These are phyloP conservation scores for Candida easanensis DNA, from an alignment of 805 yeast genomes.

Conservation along the genomic window DNA sequence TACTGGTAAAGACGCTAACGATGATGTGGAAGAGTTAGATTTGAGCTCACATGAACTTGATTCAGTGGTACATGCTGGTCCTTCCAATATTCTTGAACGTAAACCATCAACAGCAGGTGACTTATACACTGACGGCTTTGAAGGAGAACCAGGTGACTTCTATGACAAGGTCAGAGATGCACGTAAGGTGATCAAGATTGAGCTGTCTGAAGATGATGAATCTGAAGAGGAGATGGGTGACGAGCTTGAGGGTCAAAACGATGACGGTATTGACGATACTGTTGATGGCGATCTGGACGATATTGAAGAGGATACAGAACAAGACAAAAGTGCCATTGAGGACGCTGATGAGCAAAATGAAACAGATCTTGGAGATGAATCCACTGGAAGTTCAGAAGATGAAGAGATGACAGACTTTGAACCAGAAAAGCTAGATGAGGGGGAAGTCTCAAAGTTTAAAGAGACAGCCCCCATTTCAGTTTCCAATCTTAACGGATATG, in stretches of 20 bases:
- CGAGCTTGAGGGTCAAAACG: not conserved
- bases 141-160: slow-evolving; percentile 27
- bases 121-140: slow-evolving; percentile 31
- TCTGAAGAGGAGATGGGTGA: not conserved
- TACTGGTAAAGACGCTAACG: not conserved
- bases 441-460: not conserved
- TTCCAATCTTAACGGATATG: not conserved
- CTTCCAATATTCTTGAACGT: slow-evolving; percentile 6
- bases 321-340: not conserved
- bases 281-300: not conserved
- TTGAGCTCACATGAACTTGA: not conserved
- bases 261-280: slow-evolving; percentile 2
- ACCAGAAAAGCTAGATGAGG: not conserved
- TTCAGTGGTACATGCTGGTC: slow-evolving; percentile 9
- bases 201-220: not conserved
- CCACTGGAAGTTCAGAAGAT: too few relatives aligned
- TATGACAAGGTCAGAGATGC: slow-evolving; percentile 3
- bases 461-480: not conserved
- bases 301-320: slow-evolving; percentile 1
- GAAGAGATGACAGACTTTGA: not conserved
- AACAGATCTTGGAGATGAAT: too few relatives aligned
- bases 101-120: slow-evolving; percentile 9
- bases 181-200: not conserved
- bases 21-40: not conserved
- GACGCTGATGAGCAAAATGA: not conserved